These are phyloP conservation scores for Globisporangium recalcitrans DNA, from an alignment of 352 stramenopile genomes.

Conservation along the genomic window DNA sequence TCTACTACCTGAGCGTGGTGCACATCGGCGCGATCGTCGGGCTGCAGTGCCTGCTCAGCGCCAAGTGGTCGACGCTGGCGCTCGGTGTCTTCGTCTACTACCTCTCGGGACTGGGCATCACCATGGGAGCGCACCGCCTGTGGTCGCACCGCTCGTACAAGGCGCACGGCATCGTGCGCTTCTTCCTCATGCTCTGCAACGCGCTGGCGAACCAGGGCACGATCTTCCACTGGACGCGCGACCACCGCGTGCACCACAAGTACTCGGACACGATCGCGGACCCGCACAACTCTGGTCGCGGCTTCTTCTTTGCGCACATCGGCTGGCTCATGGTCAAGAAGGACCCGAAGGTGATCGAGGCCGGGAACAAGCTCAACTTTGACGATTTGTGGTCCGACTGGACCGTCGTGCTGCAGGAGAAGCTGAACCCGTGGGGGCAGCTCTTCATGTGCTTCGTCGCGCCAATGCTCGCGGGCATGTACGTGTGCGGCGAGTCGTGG, in stretches of 20 bases:
- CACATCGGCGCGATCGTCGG: conserved; percentile 90
- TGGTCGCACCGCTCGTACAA: conserved; percentile 97
- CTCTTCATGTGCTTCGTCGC: conserved; percentile 98
- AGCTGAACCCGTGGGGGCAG: conserved; percentile 96
- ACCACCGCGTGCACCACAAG: conserved; percentile 99
- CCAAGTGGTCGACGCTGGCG: conserved; percentile 85
- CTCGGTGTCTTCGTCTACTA: conserved; percentile 64
- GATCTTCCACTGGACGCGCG: conserved; percentile 97
- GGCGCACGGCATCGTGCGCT: conserved; percentile 84
- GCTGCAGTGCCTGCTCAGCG: conserved; percentile 70
- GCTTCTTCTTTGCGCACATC: conserved; percentile 99
- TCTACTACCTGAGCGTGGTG: conserved; percentile 94
- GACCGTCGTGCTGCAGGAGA: conserved; percentile 94
- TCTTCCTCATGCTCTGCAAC: conserved; percentile 97
- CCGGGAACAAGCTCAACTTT: conserved; percentile 93
- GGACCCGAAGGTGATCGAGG: conserved; percentile 88
- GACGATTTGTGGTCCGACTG: conserved; percentile 95
- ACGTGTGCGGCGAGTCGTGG: conserved; percentile 90
- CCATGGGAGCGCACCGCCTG: conserved; percentile 95
- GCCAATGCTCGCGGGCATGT: conserved; percentile 87
- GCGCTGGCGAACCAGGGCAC: conserved; percentile 97
- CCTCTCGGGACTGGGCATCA: conserved; percentile 95
- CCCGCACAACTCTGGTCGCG: conserved; percentile 94
- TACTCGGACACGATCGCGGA: conserved; percentile 94
- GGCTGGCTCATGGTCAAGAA: conserved; percentile 99